These are phyloP conservation scores for Cupressus sempervirens DNA, from an alignment of 75 land plant genomes.

Conservation along the genomic window DNA sequence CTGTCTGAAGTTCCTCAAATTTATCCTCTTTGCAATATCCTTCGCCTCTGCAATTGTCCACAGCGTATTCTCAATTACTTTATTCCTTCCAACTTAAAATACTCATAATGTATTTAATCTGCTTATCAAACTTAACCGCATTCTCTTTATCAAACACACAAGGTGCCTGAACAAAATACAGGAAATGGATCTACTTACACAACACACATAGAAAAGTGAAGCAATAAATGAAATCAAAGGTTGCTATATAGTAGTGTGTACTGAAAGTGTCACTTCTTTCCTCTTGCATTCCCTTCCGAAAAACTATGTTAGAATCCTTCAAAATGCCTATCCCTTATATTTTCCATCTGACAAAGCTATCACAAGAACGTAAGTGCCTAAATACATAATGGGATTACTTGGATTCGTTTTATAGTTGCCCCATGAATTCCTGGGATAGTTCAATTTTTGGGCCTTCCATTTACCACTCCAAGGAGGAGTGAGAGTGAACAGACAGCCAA, in stretches of 20 bases:
- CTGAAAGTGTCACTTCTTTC: background rate
- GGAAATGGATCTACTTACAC: background rate
- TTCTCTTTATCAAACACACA: background rate
- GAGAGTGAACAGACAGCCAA: no score
- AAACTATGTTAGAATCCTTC: background rate
- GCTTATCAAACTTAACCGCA: background rate
- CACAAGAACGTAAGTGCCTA: background rate
- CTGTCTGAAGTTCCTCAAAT: background rate
- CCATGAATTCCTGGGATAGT: background rate
- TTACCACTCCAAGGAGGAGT: no score
- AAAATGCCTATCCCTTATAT: background rate
- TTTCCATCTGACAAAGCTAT: background rate
- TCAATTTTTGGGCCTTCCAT: background rate
- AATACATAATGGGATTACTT: background rate
- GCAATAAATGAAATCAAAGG: background rate
- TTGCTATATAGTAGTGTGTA: background rate
- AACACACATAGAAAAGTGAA: background rate
- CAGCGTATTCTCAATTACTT: background rate
- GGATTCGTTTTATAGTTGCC: background rate
- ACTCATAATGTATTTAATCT: background rate
- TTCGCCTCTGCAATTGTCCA: background rate
- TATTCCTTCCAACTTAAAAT: background rate
- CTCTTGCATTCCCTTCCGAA: background rate
- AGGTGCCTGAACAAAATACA: background rate
- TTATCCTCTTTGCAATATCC: background rate